Conservation (phyloP, 345 rosid genomes). For the Lepidium aucheri region DNA sequence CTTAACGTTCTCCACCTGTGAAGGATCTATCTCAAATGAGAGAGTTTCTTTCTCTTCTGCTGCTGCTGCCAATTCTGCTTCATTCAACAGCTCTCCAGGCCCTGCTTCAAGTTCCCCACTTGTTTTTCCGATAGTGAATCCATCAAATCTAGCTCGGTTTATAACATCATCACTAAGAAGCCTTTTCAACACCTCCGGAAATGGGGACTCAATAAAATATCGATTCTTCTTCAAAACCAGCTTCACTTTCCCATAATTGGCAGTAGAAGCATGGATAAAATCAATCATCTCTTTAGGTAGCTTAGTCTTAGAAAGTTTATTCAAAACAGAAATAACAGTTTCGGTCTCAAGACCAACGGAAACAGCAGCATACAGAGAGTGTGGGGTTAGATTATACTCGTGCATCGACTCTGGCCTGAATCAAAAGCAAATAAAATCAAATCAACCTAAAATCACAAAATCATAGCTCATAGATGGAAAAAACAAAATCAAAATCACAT, state of each 20-base stretch:
- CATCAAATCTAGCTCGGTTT: slow-evolving; percentile 63
- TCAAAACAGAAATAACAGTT: slow-evolving; percentile 72
- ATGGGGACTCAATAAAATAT: slow-evolving; percentile 87
- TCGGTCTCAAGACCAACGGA: slow-evolving; percentile 95
- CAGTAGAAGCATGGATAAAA: slow-evolving; percentile 78
- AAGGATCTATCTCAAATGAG: slow-evolving; percentile 81
- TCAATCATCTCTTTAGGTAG: slow-evolving; percentile 87
- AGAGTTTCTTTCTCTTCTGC: slow-evolving; percentile 92
- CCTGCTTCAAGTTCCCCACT: slow-evolving; percentile 58
- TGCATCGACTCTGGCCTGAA: slow-evolving; percentile 99
- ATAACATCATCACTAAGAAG: slow-evolving; percentile 72
- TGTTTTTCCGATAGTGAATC: slow-evolving; percentile 62
- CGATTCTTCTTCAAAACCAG: slow-evolving; percentile 90
- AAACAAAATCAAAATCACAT: no score
- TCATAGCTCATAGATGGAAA: no score
- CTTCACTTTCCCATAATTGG: slow-evolving; percentile 96
- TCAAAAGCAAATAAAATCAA: no score
- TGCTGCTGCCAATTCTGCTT: slow-evolving; percentile 87
- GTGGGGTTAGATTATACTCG: slow-evolving; percentile 91
- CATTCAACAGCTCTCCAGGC: slow-evolving; percentile 67
- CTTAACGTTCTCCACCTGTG: slow-evolving; percentile 97
- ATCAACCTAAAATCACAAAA: no score
- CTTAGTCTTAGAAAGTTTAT: slow-evolving; percentile 87
- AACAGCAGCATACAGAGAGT: slow-evolving; percentile 92
- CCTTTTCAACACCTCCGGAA: slow-evolving; percentile 78